Conservation (phyloP, 176 grass and related monocot species). For the Musa troglodytarum region DNA sequence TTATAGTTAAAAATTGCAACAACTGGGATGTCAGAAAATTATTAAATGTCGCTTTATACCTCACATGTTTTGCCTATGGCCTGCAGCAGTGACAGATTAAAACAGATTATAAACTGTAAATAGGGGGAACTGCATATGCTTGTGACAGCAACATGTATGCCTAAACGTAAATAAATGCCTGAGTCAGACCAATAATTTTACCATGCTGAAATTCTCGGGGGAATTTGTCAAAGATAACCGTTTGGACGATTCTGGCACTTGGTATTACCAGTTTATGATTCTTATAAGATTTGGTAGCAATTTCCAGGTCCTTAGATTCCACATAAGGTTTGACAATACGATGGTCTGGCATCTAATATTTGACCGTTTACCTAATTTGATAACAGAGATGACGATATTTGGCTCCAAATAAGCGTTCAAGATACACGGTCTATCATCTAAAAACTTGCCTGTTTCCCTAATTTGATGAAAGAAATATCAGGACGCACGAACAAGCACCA, state of each 20-base stretch:
- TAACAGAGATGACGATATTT: neutral
- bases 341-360: neutral
- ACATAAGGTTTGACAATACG: neutral
- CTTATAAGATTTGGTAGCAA: neutral
- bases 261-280: neutral
- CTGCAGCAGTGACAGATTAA: neutral
- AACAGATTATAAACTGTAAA: neutral
- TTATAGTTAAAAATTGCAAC: neutral
- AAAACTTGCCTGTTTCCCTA: neutral
- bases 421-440: neutral
- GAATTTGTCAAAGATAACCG: neutral
- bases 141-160: neutral
- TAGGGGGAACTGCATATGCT: neutral
- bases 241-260: neutral
- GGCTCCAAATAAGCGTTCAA: neutral
- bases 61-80: neutral
- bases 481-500: neutral
- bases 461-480: neutral
- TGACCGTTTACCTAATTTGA: slow-evolving; percentile 1
- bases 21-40: neutral
- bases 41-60: neutral
- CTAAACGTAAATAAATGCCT: too few species aligned
- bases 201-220: neutral
- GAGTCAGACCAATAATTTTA: neutral
- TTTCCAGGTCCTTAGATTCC: neutral